phyloP scores from a whole-genome alignment of 768 basidiomycete species.

The Mycena haematopus region DNA sequence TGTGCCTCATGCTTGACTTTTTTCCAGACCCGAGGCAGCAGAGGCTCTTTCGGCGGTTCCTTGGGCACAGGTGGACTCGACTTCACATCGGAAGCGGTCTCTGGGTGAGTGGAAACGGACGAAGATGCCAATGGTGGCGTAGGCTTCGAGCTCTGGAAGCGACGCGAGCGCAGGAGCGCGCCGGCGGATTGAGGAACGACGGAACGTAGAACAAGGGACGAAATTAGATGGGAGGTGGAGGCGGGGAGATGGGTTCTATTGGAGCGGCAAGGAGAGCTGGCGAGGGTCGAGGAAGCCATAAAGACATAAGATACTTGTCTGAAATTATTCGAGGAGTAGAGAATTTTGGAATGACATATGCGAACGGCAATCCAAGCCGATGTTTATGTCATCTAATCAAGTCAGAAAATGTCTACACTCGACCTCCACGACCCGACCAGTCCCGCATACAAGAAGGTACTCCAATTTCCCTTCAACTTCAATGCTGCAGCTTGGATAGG shows the following conservation, averaged over 20 bases:
- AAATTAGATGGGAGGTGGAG: slow-evolving; percentile 36
- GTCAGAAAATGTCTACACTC: slow-evolving; percentile 11
- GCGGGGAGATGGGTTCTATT: slow-evolving; percentile 39
- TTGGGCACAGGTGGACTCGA: slow-evolving; percentile 55
- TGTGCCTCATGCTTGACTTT: slow-evolving; percentile 94
- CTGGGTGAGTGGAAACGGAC: slow-evolving; percentile 30
- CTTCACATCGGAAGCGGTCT: slow-evolving; percentile 49
- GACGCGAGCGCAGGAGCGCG: slow-evolving; percentile 31
- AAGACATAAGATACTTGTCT: slow-evolving; percentile 57
- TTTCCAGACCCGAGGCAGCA: slow-evolving; percentile 79
- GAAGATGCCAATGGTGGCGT: slow-evolving; percentile 31
- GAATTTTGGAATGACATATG: slow-evolving; percentile 17
- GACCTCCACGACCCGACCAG: slow-evolving; percentile 52
- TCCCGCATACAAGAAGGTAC: slow-evolving; percentile 59
- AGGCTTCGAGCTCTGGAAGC: slow-evolving; percentile 45
- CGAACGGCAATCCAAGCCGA: neutral
- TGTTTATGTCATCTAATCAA: neutral
- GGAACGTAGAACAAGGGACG: slow-evolving; percentile 30
- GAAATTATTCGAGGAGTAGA: slow-evolving; percentile 14
- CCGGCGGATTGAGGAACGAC: slow-evolving; percentile 22
- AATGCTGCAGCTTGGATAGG: slow-evolving; percentile 38
- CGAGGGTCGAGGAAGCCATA: slow-evolving; percentile 74
- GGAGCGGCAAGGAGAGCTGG: slow-evolving; percentile 51
- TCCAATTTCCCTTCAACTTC: neutral
- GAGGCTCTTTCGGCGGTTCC: slow-evolving; percentile 46